Evolutionary conservation across 495 filamentous ascomycete genomes (phyloP).

Genomic region (Podospora appendiculata): DNA sequence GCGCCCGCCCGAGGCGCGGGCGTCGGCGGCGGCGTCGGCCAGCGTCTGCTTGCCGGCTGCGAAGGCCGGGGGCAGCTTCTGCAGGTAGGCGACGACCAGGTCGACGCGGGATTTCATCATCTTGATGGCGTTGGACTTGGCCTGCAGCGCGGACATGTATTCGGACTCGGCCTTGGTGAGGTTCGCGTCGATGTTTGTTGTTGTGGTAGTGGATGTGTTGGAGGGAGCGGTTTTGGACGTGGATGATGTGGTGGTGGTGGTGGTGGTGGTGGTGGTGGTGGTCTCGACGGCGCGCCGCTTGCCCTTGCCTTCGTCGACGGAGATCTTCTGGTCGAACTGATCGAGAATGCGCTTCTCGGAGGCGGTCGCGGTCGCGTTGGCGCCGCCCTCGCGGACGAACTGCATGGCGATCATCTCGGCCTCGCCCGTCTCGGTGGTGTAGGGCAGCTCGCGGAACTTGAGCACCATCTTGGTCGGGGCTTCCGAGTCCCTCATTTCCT

Average conservation of each 20-base stretch:
- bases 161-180: conserved; percentile 78
- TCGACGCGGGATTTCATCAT: conserved; percentile 82
- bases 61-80: conserved; percentile 59
- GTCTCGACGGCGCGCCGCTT: conserved; percentile 34
- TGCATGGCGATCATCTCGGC: conserved; percentile 97
- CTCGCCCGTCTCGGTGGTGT: conserved; percentile 85
- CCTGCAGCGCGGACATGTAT: conserved; percentile 57
- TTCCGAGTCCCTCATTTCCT: conserved; percentile 70
- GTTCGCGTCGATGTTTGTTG: conserved; percentile 30
- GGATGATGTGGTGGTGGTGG: not conserved
- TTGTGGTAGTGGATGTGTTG: conserved; percentile 19
- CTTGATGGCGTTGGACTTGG: conserved; percentile 84
- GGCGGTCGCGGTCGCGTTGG: conserved; percentile 59
- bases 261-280: conserved; percentile 12
- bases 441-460: conserved; percentile 76
- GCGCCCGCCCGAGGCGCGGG: conserved; percentile 28
- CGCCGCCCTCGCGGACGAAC: conserved; percentile 75
- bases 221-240: conserved; percentile 22
- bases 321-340: conserved; percentile 27
- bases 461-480: conserved; percentile 44
- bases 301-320: conserved; percentile 36
- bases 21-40: conserved; percentile 22
- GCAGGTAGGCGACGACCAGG: conserved; percentile 74
- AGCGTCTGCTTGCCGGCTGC: conserved; percentile 33
- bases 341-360: conserved; percentile 22